Evolutionary conservation across 2,329 filamentous ascomycete genomes (phyloP).

Genomic region (Penicillium sp.): DNA sequence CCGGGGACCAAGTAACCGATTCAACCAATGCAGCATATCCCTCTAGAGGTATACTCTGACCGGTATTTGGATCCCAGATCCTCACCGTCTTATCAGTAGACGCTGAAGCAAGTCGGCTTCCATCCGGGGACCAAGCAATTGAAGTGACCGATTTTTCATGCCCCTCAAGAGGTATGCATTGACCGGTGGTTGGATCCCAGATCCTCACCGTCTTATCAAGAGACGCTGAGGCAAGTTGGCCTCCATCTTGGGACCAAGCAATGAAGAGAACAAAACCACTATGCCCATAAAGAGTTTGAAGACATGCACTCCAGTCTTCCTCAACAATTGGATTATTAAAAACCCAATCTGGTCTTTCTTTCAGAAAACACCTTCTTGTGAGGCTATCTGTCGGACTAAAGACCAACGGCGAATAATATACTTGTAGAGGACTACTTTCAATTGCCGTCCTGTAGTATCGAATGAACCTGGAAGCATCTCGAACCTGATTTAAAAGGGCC

Average conservation of each 20-base stretch:
- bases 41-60: too few species aligned
- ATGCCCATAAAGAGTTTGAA: conserved; percentile 13
- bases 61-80: neutral
- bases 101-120: neutral
- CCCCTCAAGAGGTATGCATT: too few species aligned
- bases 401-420: conserved; percentile 27
- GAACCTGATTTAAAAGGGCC: too few species aligned
- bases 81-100: neutral
- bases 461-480: conserved; percentile 20
- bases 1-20: too few species aligned
- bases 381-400: conserved; percentile 27
- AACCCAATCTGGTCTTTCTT: conserved; percentile 5
- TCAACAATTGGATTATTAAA: conserved; percentile 1
- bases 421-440: conserved; percentile 25
- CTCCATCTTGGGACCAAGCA: too few species aligned
- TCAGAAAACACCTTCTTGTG: neutral
- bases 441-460: conserved; percentile 25
- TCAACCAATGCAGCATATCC: too few species aligned
- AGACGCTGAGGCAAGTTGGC: too few species aligned
- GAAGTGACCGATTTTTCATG: too few species aligned
- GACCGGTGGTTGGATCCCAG: too few species aligned
- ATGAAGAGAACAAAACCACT: neutral
- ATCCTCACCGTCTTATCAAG: too few species aligned
- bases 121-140: conserved; percentile 8
- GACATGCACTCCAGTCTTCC: neutral